Base-by-base conservation (phyloP, 2,329 filamentous ascomycete genomes). In the Sclerotinia nivalis region DNA sequence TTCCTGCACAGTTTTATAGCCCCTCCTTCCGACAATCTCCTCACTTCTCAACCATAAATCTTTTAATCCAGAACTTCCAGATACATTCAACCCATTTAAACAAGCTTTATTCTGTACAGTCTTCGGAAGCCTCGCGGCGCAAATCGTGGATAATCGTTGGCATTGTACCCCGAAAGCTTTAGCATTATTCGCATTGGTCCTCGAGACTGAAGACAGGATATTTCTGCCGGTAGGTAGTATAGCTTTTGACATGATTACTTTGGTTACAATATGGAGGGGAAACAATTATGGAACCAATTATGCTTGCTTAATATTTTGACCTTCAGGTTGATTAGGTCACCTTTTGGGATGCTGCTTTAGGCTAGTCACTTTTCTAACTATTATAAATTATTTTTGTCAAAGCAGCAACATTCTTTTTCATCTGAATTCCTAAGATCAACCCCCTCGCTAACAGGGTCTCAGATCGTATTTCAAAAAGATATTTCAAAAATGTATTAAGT, bases 1-100 rank as follows among this genome's bases (percentile, higher is more conserved):
- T 66, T 79, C 78, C 70, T 79, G 71, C 2, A 79, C 76, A 0
- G 78, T 78, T 54, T 78, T 78, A 58, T 78, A 78, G 13, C 49
- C 49, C n/a, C 37, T 34, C n/a, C 28, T 31, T 9, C 58, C 40
- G 7, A 6, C 20, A 12, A 4, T 10, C 1, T 20, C 59, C 67
- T 54, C 67, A 31, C 5, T 7, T 20, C 10, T 50, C 5, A 45
- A 28, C 13, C 25, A 8, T 34, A 55, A 28, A 18, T 37, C 37
- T 25, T 25, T 55, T 37, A 67, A 18, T 15, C 18, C 7, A 12
- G 4, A 25, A n/a, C 40, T 47, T 25, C n/a, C 40, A 12, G 37
- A 49, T 1, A 12, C 52, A 20, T 28, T 45, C 34, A 31, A 43
- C 18, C 49, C 49, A 13, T 43, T 28, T 25, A 55, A 59, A 34